Evolutionary conservation across 345 rosid species (phyloP).

Genomic region (Passiflora organensis): DNA sequence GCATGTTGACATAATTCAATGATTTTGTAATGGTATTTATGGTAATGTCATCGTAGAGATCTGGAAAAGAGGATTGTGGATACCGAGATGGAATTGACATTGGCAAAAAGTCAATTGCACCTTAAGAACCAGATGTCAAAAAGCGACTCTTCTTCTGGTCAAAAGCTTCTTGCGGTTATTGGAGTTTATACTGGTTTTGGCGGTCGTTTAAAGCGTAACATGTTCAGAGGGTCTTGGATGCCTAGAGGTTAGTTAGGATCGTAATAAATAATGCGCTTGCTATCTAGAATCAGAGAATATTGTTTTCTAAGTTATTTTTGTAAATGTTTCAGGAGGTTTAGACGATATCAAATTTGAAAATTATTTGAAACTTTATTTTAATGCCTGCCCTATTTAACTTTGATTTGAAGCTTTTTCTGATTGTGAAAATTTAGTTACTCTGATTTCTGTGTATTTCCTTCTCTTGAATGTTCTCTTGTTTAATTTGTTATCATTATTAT

Average conservation of each 20-base stretch:
- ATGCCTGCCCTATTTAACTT: too few relatives aligned
- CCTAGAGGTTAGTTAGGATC: conserved; percentile 54
- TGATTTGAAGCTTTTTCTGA: too few relatives aligned
- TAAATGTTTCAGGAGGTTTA: neutral
- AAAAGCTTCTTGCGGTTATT: conserved; percentile 78
- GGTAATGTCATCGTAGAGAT: conserved; percentile 44
- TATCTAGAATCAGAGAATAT: neutral
- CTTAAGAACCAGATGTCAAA: conserved; percentile 42
- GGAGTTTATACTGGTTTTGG: conserved; percentile 98
- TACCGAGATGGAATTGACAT: conserved; percentile 88
- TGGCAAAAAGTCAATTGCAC: conserved; percentile 92
- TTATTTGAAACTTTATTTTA: too few relatives aligned
- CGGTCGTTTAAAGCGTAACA: conserved; percentile 64
- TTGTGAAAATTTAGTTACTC: too few relatives aligned
- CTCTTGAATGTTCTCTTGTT: too few relatives aligned
- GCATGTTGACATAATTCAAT: neutral
- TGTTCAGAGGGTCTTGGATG: conserved; percentile 92
- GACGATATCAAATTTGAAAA: too few relatives aligned
- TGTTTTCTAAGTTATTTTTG: neutral
- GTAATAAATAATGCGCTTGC: conserved; percentile 5
- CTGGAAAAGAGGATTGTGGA: conserved; percentile 82
- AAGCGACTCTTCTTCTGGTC: conserved; percentile 43
- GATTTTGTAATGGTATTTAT: neutral
- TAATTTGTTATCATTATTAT: too few relatives aligned
- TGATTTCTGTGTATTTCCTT: too few relatives aligned